A percentile compares a stretch with the other conserved stretches of the same genome.
phyloP scores from a whole-genome alignment of 2,329 filamentous ascomycete species.

The Septoria petroselini region DNA sequence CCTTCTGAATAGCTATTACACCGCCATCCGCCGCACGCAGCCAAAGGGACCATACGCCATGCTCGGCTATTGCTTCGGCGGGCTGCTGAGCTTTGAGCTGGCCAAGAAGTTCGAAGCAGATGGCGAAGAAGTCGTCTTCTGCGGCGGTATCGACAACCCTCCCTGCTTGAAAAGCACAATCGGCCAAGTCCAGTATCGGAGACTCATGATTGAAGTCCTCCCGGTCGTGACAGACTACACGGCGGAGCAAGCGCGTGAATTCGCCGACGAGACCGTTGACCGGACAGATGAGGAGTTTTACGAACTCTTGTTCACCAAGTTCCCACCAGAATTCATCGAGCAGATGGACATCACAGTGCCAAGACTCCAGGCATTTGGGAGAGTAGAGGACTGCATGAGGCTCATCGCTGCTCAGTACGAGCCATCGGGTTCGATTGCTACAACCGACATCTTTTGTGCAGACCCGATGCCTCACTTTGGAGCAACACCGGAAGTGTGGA shows the following conservation, averaged over 20 bases:
- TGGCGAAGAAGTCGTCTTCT: conserved; percentile 41
- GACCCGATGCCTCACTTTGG: conserved; percentile 26
- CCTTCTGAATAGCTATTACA: conserved; percentile 42
- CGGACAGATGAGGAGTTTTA: conserved; percentile 25
- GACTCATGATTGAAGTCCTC: conserved; percentile 24
- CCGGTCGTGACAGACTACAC: conserved; percentile 24
- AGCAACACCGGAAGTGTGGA: conserved; percentile 19
- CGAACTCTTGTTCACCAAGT: conserved; percentile 22
- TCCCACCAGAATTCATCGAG: conserved; percentile 26
- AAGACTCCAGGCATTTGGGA: conserved; percentile 22
- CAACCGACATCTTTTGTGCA: conserved; percentile 24
- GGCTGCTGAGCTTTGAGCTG: conserved; percentile 52
- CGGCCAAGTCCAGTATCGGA: conserved; percentile 22
- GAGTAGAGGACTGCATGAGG: conserved; percentile 26
- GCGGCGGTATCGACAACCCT: conserved; percentile 49
- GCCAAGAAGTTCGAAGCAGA: conserved; percentile 46
- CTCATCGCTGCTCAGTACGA: conserved; percentile 22
- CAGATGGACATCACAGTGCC: conserved; percentile 26
- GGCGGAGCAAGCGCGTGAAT: conserved; percentile 17
- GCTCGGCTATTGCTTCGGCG: conserved; percentile 53
- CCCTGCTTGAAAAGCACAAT: conserved; percentile 45
- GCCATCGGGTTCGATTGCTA: conserved; percentile 16
- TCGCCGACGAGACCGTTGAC: conserved; percentile 21
- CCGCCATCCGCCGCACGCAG: conserved; percentile 44
- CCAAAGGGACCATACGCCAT: conserved; percentile 53